Evolutionary conservation across 2,329 filamentous ascomycete species (phyloP), one percentile per base, ranked within the genome.

Genomic region (Bipolaris gigantea): DNA sequence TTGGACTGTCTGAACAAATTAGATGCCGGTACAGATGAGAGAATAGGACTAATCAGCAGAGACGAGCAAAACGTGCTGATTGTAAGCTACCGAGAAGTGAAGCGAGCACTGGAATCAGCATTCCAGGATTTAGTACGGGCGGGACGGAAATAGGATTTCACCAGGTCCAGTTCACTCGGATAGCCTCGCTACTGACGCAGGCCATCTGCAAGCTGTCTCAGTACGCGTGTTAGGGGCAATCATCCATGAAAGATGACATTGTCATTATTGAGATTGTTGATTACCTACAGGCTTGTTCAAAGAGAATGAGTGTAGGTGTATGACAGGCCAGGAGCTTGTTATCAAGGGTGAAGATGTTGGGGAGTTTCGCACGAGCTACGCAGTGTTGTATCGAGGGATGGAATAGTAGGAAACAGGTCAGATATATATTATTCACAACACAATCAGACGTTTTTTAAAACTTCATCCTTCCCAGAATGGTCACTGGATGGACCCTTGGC

Each of bases 21-120:
- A 48, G 94, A 99, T 75, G 90, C 91, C 0, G 94, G 92, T 0
- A 85, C 85, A 2, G 91, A 95, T 23, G 94, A 99, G 74, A 89
- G 86, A 73, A 84, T 99, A 45, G 88, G 88, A 62, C 78, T 99
- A 48, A 88, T 92, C 21, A 96, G 89, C 73, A 85, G 93, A 51
- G 93, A 99, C 74, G 90, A 96, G 69, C 89, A 96, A 74, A 94
- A 87, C 50, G 87, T 89, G 60, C 89, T 97, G 68, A 83, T 97
- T 50, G 87, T 97, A 56, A 93, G 85, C 62, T 99, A 95, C 73
- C 90, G 90, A 73, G 94, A 97, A 74, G 76, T 99, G 57, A 95
- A 87, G 76, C 78, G 85, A 53, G 83, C 79, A 3, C 71, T 87
- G 32, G 85, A 87, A 62, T 79, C 79, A 32, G 82, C 84, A 9